These are phyloP conservation scores for Coemansia sp. DNA, from an alignment of 192 early-diverging fungal species.

Conservation along the genomic window DNA sequence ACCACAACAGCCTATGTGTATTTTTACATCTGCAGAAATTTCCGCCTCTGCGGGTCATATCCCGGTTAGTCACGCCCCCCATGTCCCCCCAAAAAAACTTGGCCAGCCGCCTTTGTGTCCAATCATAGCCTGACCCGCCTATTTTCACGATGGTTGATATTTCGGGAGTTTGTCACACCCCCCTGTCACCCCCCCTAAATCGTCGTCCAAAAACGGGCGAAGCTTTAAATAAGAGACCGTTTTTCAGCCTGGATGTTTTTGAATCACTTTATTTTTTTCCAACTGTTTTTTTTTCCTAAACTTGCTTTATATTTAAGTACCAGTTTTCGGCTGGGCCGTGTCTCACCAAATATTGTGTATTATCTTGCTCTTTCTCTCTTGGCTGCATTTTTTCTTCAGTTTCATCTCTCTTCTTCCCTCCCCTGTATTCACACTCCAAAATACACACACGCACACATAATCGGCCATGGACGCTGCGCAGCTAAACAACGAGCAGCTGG, in stretches of 20 bases:
- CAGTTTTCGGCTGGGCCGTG: slow-evolving; percentile 10
- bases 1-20: neutral
- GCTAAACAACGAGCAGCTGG: slow-evolving; percentile 49
- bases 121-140: neutral
- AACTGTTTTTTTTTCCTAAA: slow-evolving; percentile 4
- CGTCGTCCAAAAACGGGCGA: neutral
- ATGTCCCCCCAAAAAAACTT: neutral
- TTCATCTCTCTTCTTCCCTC: neutral
- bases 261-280: slow-evolving; percentile 8
- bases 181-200: neutral
- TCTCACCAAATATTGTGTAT: slow-evolving; percentile 5
- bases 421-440: neutral
- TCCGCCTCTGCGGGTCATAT: neutral
- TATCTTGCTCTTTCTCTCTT: neutral
- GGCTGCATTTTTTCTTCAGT: neutral
- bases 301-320: slow-evolving; percentile 3
- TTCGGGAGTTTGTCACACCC: neutral
- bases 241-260: slow-evolving; percentile 8
- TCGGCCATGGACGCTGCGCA: slow-evolving; percentile 9
- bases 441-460: neutral
- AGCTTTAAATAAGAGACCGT: slow-evolving; percentile 6
- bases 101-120: neutral
- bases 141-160: neutral
- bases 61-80: slow-evolving; percentile 3
- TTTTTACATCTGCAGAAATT: slow-evolving; percentile 2